Base-by-base conservation (phyloP, 306 rosid genomes). In the Senna siamea region DNA sequence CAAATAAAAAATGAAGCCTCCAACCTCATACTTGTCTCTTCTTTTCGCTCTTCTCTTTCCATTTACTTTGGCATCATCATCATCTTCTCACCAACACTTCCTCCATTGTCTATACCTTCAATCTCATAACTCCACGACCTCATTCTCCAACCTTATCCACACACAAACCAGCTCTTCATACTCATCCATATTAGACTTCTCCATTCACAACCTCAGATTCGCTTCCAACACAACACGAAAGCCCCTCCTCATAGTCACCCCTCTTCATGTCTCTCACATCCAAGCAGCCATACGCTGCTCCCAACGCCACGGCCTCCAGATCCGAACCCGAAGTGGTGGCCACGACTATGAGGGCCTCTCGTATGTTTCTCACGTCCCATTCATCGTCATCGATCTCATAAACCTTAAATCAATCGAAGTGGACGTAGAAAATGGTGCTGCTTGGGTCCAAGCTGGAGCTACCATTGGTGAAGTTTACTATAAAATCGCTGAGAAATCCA, bases 301-400 rank as follows among this genome's bases (percentile, higher is more conserved):
- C 63, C 76, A 63, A 56, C 64, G 57, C 65, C 84, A 87, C 6
- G 82, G 59, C 67, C 15, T 86, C 5, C 80, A 90, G 60, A 52
- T 87, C 65, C 58, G 90, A 73, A 86, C 82, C 50, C 79, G 89
- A 43, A 90, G 92, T 4, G 90, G 96, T 0, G 90, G 96, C 43
- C 93, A 87, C 35, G 96, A 90, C 47, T 79, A 32, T 4, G 82
- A 79, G 74, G 82, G 82, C 11, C 87, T 87, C 43, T 87, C 92
- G 0, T 87, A 85, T 55, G 77, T 87, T 14, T 77, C 90, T 0
- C 38, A 79, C 12, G 73, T 67, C 50, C 85, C 85, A 0, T 90
- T 88, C 59, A 51, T 90, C 54, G 26, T 88, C 23, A 10, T 90
- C 10, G 93, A 92, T 48, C 82, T 92, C 83, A 84, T 87, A 73